These are phyloP conservation scores for Ilyonectria robusta DNA, from an alignment of 2,329 filamentous ascomycete genomes.

Conservation along the genomic window DNA sequence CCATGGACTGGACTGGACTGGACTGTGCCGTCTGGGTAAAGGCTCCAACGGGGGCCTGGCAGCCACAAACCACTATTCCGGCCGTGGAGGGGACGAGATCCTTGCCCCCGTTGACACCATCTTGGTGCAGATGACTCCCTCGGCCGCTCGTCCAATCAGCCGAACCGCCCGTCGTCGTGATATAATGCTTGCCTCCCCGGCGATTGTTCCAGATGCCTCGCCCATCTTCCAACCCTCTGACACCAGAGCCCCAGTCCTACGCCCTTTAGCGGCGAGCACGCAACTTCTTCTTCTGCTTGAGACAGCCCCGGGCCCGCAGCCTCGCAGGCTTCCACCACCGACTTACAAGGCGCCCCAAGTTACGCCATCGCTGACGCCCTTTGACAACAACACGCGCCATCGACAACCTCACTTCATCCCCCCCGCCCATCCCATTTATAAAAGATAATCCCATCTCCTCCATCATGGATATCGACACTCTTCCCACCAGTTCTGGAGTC, in stretches of 20 bases:
- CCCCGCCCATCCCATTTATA: conserved; percentile 17
- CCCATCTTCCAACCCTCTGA: conserved; percentile 32
- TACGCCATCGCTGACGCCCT: conserved; percentile 44
- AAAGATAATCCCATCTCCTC: neutral
- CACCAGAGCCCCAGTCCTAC: conserved; percentile 9
- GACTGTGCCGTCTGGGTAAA: conserved; percentile 1
- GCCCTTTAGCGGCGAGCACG: conserved; percentile 44
- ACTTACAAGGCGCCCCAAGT: neutral
- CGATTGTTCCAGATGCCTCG: conserved; percentile 43
- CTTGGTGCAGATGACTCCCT: conserved; percentile 46
- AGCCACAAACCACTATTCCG: neutral
- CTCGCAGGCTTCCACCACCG: neutral
- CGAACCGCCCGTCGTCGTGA: conserved; percentile 25
- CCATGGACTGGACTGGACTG: neutral
- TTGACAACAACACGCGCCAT: conserved; percentile 33
- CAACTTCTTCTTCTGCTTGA: conserved; percentile 31
- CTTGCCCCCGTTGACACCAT: conserved; percentile 34
- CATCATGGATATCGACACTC: conserved; percentile 37
- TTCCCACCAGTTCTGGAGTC: conserved; percentile 41
- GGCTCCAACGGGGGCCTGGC: conserved; percentile 21
- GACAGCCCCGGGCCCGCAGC: conserved; percentile 9
- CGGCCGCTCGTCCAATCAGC: conserved; percentile 37
- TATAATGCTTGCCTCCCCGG: conserved; percentile 39
- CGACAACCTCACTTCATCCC: neutral
- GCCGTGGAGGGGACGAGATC: neutral